phyloP scores from a whole-genome alignment of 2,329 filamentous ascomycete species.

The Periconia macrospinosa region DNA sequence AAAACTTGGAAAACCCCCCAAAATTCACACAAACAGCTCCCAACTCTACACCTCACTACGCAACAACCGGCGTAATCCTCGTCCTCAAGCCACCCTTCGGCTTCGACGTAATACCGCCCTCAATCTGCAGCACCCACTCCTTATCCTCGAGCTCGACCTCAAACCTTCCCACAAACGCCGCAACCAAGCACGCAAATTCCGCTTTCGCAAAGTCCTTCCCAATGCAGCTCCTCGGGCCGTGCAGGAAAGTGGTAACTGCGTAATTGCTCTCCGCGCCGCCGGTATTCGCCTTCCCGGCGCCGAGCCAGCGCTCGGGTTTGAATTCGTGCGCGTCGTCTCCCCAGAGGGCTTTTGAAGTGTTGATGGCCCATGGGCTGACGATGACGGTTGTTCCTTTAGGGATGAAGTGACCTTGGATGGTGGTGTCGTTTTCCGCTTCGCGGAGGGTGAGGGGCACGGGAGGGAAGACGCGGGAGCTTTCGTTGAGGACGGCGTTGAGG shows the following conservation, averaged over 20 bases:
- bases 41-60: background rate
- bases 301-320: slow-evolving; percentile 66
- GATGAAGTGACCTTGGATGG: slow-evolving; percentile 65
- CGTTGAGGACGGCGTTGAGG: slow-evolving; percentile 73
- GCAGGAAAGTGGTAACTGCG: slow-evolving; percentile 78
- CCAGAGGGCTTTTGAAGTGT: slow-evolving; percentile 72
- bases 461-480: slow-evolving; percentile 72
- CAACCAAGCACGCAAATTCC: slow-evolving; percentile 83
- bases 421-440: slow-evolving; percentile 64
- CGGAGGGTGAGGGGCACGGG: slow-evolving; percentile 74
- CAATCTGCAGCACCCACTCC: slow-evolving; percentile 62
- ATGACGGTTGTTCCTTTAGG: slow-evolving; percentile 72
- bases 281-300: slow-evolving; percentile 54
- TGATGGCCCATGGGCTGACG: slow-evolving; percentile 67
- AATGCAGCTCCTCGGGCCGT: slow-evolving; percentile 85
- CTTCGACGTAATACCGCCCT: slow-evolving; percentile 69
- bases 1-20: too few relatives aligned
- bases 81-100: slow-evolving; percentile 74
- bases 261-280: slow-evolving; percentile 78
- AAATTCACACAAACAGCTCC: too few relatives aligned
- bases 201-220: slow-evolving; percentile 77
- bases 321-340: slow-evolving; percentile 74
- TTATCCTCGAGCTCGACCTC: slow-evolving; percentile 67
- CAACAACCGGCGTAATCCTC: slow-evolving; percentile 54
- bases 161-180: slow-evolving; percentile 75